Evolutionary conservation across 2,329 filamentous ascomycete species (phyloP).

Genomic region (Monilinia fructicola): DNA sequence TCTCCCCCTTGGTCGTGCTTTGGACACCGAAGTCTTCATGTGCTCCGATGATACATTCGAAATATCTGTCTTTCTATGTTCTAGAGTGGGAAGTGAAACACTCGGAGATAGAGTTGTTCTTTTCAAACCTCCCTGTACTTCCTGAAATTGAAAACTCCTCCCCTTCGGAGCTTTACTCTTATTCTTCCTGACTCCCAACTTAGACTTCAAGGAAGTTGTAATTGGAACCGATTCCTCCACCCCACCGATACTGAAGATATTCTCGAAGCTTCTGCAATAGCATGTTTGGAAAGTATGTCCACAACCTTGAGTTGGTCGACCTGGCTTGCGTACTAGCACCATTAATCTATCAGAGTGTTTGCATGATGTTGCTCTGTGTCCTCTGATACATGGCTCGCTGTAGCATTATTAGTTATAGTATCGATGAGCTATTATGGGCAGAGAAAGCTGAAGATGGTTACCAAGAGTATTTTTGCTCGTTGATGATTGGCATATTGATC

Average conservation of each 20-base stretch:
- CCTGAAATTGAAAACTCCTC: not conserved
- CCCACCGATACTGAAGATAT: conserved; percentile 19
- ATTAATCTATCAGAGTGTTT: conserved; percentile 34
- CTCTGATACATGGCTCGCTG: conserved; percentile 38
- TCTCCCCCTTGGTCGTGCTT: too few relatives aligned
- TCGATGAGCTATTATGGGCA: too few relatives aligned
- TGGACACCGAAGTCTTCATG: too few relatives aligned
- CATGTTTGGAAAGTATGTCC: conserved; percentile 35
- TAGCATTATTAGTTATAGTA: not conserved
- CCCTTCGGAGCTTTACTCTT: not conserved
- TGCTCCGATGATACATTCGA: not conserved
- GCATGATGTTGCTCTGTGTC: conserved; percentile 37
- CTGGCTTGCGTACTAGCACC: conserved; percentile 37
- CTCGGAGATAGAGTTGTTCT: not conserved
- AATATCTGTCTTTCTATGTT: not conserved
- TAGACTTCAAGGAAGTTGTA: not conserved
- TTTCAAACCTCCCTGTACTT: not conserved
- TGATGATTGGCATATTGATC: conserved; percentile 36
- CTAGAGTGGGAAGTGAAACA: not conserved
- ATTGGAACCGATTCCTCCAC: not conserved
- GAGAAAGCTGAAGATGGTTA: conserved; percentile 19
- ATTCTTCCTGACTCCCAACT: not conserved
- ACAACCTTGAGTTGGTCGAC: conserved; percentile 36
- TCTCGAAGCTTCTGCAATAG: conserved; percentile 31
- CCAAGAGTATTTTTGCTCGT: conserved; percentile 38